Base-by-base conservation (phyloP, 176 grass and related monocot genomes). In the Saccharum officinarum region DNA sequence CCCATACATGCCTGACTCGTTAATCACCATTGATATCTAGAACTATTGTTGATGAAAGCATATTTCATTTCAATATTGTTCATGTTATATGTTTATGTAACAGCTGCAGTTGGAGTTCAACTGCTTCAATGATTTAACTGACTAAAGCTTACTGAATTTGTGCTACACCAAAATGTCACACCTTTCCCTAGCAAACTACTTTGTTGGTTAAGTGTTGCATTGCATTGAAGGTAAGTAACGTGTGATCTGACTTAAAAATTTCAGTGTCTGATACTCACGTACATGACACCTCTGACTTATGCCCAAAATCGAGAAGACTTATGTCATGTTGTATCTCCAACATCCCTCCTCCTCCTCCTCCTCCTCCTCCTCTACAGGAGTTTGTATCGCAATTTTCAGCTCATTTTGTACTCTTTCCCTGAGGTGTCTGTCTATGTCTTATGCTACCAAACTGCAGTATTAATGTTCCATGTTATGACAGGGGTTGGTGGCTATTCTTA, bases 401-500 rank as follows among this genome's bases (percentile, higher is more conserved):
- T 60, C 13, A 3, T 83, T 15, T 71, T 82, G 10, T 72, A 55
- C 30, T 73, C 36, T 59, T 79, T 18, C 55, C 46, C 14, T 37
- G 67, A n/a, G 36, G 17, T 63, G 52, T 25, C 8, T 59, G 59
- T 61, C 4, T 78, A 40, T 77, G 30, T 34, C 13, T 18, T 67
- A 36, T 37, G 18, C 30, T 64, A 64, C 4, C 61, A 64, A 64
- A 64, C 25, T 64, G 61, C 10, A 64, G 41, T 34, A 26, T 76
- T 75, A 20, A 67, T 71, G n/a, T 71, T 87, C 85, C 78, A 82
- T 87, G 57, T 80, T 38, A 26, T 77, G 54, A 71, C 79, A 95
- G 93, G 93, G 36, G 80, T 86, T 49, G 46, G 14, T 49, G 46
- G 46, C 16, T 49, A 49, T 49, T 49, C 46, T 49, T 49, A 49